Evolutionary conservation across 2,329 filamentous ascomycete genomes (phyloP), one percentile per base, ranked within the genome.

Genomic region (Aspergillus latus): DNA sequence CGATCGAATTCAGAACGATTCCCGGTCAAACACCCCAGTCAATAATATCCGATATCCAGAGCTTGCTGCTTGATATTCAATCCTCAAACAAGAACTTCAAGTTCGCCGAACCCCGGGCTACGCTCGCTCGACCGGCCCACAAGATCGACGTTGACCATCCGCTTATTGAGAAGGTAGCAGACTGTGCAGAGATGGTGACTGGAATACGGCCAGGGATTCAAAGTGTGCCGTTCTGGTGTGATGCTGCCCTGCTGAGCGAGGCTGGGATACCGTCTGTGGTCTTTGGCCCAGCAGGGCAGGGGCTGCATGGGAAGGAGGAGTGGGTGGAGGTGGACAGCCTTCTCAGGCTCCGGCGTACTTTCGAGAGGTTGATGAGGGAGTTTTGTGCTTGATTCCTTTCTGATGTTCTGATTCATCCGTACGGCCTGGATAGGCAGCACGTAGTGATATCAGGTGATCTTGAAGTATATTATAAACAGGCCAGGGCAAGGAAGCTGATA

Each of bases 231-330:
- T 81, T 74, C 58, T 83, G 80, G 82, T 80, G 78, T 0, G 80
- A 83, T 62, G 78, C 75, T n/a, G 80, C 80, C 1, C 63, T 82
- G 10, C 59, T 83, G 0, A 68, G 72, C 0, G 70, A 76, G 15
- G 68, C 66, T 11, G 80, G 78, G 0, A 78, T 82, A 29, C 74
- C 79, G 0, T 66, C 74, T 0, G 66, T 83, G 13, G 69, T 83
- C 1, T 81, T 75, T 64, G 79, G 80, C 0, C 79, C 79, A 0
- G 66, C 63, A 7, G 80, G 79, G 0, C 72, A 75, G n/a, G 81
- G 81, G 0, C 59, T 83, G 3, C 80, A 84, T 61, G 72, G 69
- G 1, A 79, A 78, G 49, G 75, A 79, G 54, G 80, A 84, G 65
- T 82, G 75, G 74, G 79, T 79, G 0, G 73, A 78, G 26, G 68